A percentile compares a stretch with the other conserved stretches of the same genome.
phyloP scores from a whole-genome alignment of 2,329 filamentous ascomycete genomes.

The Pseudogymnoascus sp. region DNA sequence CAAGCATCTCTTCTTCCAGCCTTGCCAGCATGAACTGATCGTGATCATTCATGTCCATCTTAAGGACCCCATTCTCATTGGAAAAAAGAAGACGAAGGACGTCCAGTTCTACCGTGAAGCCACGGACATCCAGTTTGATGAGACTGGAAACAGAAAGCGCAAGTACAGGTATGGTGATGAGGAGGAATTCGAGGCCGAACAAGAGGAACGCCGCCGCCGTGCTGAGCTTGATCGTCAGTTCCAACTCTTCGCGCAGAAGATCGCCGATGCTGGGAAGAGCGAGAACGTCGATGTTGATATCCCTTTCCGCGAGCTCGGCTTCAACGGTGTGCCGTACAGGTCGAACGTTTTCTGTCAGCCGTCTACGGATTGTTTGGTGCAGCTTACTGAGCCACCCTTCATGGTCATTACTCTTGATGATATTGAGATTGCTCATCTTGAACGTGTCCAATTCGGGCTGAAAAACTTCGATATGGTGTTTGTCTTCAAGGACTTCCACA shows the following conservation, averaged over 20 bases:
- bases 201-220: conserved; percentile 85
- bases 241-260: conserved; percentile 94
- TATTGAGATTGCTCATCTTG: conserved; percentile 91
- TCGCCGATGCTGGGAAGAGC: conserved; percentile 86
- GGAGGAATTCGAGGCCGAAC: conserved; percentile 96
- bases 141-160: conserved; percentile 94
- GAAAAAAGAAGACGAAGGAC: conserved; percentile 97
- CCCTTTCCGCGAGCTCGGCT: conserved; percentile 91
- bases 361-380: conserved; percentile 92
- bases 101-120: conserved; percentile 97
- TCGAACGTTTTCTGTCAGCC: conserved; percentile 94
- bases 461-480: conserved; percentile 99
- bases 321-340: conserved; percentile 91
- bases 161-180: conserved; percentile 98
- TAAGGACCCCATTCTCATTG: conserved; percentile 95
- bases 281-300: conserved; percentile 92
- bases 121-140: conserved; percentile 96
- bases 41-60: conserved; percentile 97
- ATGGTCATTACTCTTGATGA: conserved; percentile 92
- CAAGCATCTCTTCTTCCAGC: conserved; percentile 97
- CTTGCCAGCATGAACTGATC: conserved; percentile 89
- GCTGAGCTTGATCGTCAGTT: conserved; percentile 93
- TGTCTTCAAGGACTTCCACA: conserved; percentile 93
- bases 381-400: conserved; percentile 94
- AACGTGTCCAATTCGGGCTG: conserved; percentile 90